Percentiles rank a stretch among this genome's conserved stretches.
phyloP scores from a whole-genome alignment of 2,329 filamentous ascomycete species.

The Aspergillus calidoustus region DNA sequence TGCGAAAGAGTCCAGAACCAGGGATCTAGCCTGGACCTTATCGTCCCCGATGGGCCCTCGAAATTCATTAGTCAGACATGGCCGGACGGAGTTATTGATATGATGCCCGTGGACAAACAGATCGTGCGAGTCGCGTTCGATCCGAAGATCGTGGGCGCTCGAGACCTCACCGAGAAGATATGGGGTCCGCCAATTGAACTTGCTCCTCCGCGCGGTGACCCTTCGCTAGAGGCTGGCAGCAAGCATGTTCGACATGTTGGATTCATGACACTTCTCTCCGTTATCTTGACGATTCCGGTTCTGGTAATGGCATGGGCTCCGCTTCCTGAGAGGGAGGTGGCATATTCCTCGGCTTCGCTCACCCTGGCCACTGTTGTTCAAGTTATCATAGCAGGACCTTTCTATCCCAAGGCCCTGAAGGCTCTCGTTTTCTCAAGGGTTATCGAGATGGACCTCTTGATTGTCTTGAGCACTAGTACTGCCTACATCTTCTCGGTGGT shows the following conservation, averaged over 20 bases:
- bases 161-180: conserved; percentile 50
- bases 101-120: too few species aligned
- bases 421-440: conserved; percentile 51
- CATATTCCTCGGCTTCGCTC: conserved; percentile 61
- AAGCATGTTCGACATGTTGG: conserved; percentile 44
- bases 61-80: too few species aligned
- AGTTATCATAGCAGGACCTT: conserved; percentile 62
- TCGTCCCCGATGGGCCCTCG: too few species aligned
- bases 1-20: conserved; percentile 55
- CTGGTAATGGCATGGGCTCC: conserved; percentile 72
- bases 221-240: conserved; percentile 45
- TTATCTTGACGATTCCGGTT: conserved; percentile 63
- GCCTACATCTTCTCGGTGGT: conserved; percentile 60
- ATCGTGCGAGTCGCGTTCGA: too few species aligned
- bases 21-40: conserved; percentile 59
- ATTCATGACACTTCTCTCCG: conserved; percentile 57
- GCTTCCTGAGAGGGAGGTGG: conserved; percentile 51
- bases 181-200: conserved; percentile 39
- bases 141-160: conserved; percentile 54
- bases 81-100: too few species aligned
- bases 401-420: conserved; percentile 64
- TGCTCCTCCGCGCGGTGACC: conserved; percentile 42
- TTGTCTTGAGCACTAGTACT: conserved; percentile 57
- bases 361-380: conserved; percentile 71
- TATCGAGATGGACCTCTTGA: conserved; percentile 60